Evolutionary conservation across 345 rosid species (phyloP), one percentile per base, ranked within the genome.

Genomic region (Citrus trifoliata): DNA sequence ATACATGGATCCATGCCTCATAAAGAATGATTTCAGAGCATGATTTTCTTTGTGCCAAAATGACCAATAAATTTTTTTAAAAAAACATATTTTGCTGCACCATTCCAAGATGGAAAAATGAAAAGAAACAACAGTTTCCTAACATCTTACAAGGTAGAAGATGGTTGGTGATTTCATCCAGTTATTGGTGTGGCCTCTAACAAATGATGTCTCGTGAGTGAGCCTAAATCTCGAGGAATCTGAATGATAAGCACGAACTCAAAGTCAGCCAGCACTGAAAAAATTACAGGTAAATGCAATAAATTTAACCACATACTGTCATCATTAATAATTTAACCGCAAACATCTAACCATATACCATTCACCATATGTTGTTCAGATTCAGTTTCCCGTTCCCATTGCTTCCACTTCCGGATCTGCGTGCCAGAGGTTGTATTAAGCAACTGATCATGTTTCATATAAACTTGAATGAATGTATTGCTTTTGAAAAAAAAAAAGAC

Each of bases 401-500:
- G 88, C 87, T 93, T 96, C 99, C 98, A 94, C 46, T 80, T 89
- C 14, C 97, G 97, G 85, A 91, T 96, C 99, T 96, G 82, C 87
- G 76, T 7, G 38, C 58, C 76, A n/a, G 67, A 79, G 35, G 75
- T 48, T 53, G 18, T 40, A 46, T 18, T 48, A 24, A 74, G 30
- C 27, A 14, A 48, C 27, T 46, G 24, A 40, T 5, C 10, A 2
- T 16, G 38, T 6, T 37, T 37, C 30, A 19, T 25, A 42, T 38
- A 80, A 60, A 35, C 33, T 13, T 35, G 65, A 56, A 16, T 16
- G 65, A 56, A 16, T 8, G 37, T 22, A 71, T 10, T 21, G 25
- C 10, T 28, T 53, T 46, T 19, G 3, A 2, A 3, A 33, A 16
- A 40, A 40, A 40, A 38, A 38, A 38, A 35, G 10, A 66, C 9